phyloP scores from a whole-genome alignment of 139 green algal species.

The Trebouxia sp. region DNA sequence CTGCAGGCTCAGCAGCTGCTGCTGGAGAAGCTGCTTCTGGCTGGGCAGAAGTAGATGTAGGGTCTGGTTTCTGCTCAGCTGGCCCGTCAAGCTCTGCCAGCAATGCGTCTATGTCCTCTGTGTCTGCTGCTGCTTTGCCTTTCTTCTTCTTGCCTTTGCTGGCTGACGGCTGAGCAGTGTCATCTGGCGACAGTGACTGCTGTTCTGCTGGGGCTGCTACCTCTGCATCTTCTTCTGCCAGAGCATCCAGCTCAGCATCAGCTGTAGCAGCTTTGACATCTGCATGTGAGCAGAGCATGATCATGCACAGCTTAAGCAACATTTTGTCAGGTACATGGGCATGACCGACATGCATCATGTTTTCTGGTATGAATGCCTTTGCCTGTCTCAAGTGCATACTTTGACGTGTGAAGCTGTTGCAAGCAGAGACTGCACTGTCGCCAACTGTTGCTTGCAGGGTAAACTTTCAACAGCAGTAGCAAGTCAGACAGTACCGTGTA shows the following conservation, averaged over 20 bases:
- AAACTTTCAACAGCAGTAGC: neutral
- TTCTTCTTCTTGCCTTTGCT: conserved; percentile 48
- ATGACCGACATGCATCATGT: no score
- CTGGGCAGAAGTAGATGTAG: conserved; percentile 14
- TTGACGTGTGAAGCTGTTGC: no score
- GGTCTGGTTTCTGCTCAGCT: conserved; percentile 6
- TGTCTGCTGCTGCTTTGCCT: conserved; percentile 41
- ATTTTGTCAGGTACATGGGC: no score
- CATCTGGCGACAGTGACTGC: conserved; percentile 35
- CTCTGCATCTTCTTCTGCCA: conserved; percentile 32
- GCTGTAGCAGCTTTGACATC: neutral
- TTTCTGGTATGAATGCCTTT: neutral
- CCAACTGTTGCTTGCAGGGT: no score
- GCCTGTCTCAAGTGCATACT: no score
- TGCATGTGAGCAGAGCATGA: neutral
- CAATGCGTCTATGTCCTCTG: conserved; percentile 64
- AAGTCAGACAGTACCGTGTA: neutral
- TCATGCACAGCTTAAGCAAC: neutral
- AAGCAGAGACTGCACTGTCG: no score
- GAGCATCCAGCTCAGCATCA: conserved; percentile 36
- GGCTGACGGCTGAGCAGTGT: conserved; percentile 29
- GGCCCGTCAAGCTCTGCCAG: conserved; percentile 63
- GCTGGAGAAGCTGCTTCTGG: conserved; percentile 12
- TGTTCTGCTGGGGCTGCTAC: neutral
- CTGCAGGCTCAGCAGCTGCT: conserved; percentile 4